phyloP scores from a whole-genome alignment of 2,329 filamentous ascomycete genomes.

The Venturia asperata region DNA sequence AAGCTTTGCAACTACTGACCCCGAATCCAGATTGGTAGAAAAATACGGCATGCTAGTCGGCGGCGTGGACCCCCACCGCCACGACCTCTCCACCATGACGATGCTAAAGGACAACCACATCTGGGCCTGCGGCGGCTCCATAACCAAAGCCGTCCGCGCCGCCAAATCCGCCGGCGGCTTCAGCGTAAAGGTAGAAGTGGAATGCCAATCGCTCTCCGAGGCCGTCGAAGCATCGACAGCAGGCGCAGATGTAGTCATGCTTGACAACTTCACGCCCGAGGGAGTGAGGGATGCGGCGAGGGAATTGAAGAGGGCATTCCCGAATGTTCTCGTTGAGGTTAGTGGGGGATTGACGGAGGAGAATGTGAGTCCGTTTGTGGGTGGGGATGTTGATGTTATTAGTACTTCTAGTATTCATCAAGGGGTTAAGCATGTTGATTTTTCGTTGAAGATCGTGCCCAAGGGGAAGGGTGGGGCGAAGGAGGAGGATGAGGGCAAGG shows the following conservation, averaged over 20 bases:
- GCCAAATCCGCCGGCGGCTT: constrained; percentile 83
- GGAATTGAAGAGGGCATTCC: constrained; percentile 74
- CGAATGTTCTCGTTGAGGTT: constrained; percentile 70
- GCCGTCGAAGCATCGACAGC: constrained; percentile 86
- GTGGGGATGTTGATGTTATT: constrained; percentile 80
- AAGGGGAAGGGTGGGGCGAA: constrained; percentile 26
- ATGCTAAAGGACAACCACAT: constrained; percentile 99
- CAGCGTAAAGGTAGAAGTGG: constrained; percentile 89
- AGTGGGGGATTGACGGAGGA: constrained; percentile 81
- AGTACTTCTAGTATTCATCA: constrained; percentile 97
- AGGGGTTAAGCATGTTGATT: constrained; percentile 87
- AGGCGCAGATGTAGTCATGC: constrained; percentile 92
- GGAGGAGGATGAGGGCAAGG: not conserved
- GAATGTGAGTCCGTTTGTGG: constrained; percentile 75
- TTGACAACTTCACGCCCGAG: constrained; percentile 86
- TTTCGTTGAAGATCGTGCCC: constrained; percentile 78
- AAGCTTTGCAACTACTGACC: not conserved
- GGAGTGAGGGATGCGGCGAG: constrained; percentile 68
- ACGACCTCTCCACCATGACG: constrained; percentile 84
- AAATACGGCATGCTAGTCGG: constrained; percentile 97
- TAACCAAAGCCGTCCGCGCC: constrained; percentile 75
- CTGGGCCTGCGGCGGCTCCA: constrained; percentile 70
- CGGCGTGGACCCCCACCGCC: constrained; percentile 82
- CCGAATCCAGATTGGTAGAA: constrained; percentile 61
- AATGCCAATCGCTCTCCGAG: constrained; percentile 81